Evolutionary conservation across 768 basidiomycete species (phyloP).

Genomic region (Auricularia cornea): DNA sequence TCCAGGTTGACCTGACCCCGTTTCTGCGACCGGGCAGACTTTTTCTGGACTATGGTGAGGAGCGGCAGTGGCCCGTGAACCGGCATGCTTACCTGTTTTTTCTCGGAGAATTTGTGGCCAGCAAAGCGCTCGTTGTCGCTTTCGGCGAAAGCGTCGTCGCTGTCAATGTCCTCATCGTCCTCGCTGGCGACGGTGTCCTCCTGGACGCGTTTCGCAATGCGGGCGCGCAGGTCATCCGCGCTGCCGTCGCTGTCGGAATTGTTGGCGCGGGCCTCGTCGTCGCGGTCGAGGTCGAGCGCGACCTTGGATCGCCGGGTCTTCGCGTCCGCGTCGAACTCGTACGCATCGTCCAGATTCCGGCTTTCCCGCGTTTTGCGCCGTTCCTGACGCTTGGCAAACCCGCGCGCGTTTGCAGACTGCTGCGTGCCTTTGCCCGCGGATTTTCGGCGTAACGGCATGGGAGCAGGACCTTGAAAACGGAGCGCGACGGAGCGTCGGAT

Average conservation of each 20-base stretch:
- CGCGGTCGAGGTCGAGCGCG: slow-evolving; percentile 44
- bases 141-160: slow-evolving; percentile 77
- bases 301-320: slow-evolving; percentile 45
- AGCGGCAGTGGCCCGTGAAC: no score
- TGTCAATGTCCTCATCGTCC: slow-evolving; percentile 83
- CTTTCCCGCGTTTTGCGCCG: slow-evolving; percentile 31
- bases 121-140: slow-evolving; percentile 73
- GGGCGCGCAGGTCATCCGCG: neutral
- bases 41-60: slow-evolving; percentile 14
- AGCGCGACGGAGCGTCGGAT: neutral
- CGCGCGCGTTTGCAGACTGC: slow-evolving; percentile 31
- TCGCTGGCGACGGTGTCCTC: slow-evolving; percentile 32
- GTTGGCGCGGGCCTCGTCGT: slow-evolving; percentile 39
- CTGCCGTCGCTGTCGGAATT: slow-evolving; percentile 26
- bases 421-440: neutral
- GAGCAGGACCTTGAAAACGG: neutral
- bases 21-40: slow-evolving; percentile 18
- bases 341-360: slow-evolving; percentile 42
- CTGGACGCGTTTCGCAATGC: slow-evolving; percentile 17
- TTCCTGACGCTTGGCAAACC: slow-evolving; percentile 44
- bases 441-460: neutral
- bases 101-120: slow-evolving; percentile 43
- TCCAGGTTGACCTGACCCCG: slow-evolving; percentile 56
- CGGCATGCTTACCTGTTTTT: slow-evolving; percentile 8
- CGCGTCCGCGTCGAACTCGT: slow-evolving; percentile 46